Evolutionary conservation across 768 basidiomycete genomes (phyloP), one percentile per base, ranked within the genome.

Genomic region (Mycena venus): DNA sequence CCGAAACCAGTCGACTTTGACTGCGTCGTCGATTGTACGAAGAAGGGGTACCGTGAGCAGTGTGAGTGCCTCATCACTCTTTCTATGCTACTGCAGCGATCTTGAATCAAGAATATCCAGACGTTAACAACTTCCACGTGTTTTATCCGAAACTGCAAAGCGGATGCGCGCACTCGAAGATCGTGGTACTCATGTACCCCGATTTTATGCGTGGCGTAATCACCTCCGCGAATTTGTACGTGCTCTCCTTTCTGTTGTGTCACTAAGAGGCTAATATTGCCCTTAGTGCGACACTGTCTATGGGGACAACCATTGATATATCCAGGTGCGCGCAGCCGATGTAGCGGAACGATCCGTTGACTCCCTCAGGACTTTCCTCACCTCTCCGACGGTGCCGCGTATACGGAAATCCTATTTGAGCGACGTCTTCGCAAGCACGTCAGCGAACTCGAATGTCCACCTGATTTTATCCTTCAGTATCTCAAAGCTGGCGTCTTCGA

Each of bases 221-320:
- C 10, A 67, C 71, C 8, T 64, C 62, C 38, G 71, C 71, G 3
- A 72, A 72, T 49, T 31, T 72, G 78, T 68, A 32, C 17, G 32
- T 19, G 2, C 7, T 66, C 32, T 3, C n/a, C 4, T 15, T 17
- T 25, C 44, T 11, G 42, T n/a, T n/a, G n/a, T 23, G n/a, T 5
- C 19, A 9, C 32, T 49, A 1, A 31, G 4, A n/a, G n/a, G n/a
- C n/a, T n/a, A n/a, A n/a, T n/a, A n/a, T n/a, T n/a, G n/a, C n/a
- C n/a, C n/a, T n/a, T 7, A 23, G 34, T 23, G 7, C 25, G 64
- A 66, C 27, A n/a, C 17, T 10, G 34, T 38, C 1, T 3, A n/a
- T 2, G 64, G 64, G 12, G 64, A 66, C 15, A 66, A 66, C 36
- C 11, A 12, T 21, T 66, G 64, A 51, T 66, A 49, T 31, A 66